phyloP scores from a whole-genome alignment of 306 rosid species.

The Lathyrus oleraceus region DNA sequence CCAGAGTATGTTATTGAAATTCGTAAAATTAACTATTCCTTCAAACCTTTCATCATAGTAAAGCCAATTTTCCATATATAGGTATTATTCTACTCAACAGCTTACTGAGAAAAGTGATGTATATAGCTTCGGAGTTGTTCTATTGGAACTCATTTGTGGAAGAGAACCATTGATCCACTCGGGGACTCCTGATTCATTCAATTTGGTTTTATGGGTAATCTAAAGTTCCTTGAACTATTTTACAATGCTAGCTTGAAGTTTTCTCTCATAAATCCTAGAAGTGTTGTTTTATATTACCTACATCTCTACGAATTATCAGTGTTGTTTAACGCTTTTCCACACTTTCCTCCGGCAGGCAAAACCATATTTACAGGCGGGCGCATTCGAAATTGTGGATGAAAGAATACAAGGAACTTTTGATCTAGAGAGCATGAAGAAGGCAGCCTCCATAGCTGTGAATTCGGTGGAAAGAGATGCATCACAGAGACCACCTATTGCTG shows the following conservation, averaged over 20 bases:
- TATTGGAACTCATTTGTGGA: slow-evolving; percentile 93
- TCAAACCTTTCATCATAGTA: background rate
- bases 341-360: slow-evolving; percentile 65
- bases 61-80: slow-evolving; percentile 29
- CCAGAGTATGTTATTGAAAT: slow-evolving; percentile 69
- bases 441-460: slow-evolving; percentile 64
- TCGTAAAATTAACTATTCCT: background rate
- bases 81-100: slow-evolving; percentile 85
- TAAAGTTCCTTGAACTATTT: background rate
- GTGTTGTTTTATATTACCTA: background rate
- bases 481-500: slow-evolving; percentile 75
- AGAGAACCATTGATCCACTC: slow-evolving; percentile 84
- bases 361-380: slow-evolving; percentile 93
- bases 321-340: background rate
- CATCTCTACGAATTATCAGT: background rate
- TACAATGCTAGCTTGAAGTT: background rate
- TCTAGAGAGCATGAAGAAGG: slow-evolving; percentile 71
- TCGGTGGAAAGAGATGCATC: slow-evolving; percentile 89
- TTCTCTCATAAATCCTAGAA: background rate
- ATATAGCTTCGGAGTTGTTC: slow-evolving; percentile 90
- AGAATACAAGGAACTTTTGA: slow-evolving; percentile 62
- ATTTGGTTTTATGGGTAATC: slow-evolving; percentile 89
- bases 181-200: slow-evolving; percentile 90
- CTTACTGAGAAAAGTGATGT: slow-evolving; percentile 92
- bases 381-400: slow-evolving; percentile 79